Percentiles rank a stretch among this genome's conserved stretches.
These are phyloP conservation scores for Xylariales sp. DNA, from an alignment of 2,329 filamentous ascomycete species.

Conservation along the genomic window DNA sequence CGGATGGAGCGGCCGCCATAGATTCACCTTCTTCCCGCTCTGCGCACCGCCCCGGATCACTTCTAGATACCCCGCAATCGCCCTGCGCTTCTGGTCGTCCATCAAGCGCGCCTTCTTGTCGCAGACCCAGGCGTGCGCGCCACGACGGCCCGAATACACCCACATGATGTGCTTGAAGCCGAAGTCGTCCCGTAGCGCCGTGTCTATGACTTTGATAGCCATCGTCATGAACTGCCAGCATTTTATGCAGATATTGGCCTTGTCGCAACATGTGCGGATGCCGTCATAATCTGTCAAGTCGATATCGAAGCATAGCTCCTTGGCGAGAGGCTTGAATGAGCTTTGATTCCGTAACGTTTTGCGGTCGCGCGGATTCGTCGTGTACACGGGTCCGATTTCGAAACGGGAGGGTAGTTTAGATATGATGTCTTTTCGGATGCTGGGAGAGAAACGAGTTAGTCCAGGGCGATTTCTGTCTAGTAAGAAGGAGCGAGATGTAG, in stretches of 20 bases:
- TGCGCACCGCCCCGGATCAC: conserved; percentile 88
- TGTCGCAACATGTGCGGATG: conserved; percentile 92
- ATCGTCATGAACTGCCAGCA: conserved; percentile 99
- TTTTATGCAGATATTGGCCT: conserved; percentile 91
- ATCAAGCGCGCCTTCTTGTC: conserved; percentile 86
- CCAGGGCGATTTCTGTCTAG: no score
- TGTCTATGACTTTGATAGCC: conserved; percentile 93
- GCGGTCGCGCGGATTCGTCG: conserved; percentile 90
- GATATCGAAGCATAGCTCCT: conserved; percentile 98
- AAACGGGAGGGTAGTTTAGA: conserved; percentile 91
- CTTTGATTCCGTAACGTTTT: conserved; percentile 82
- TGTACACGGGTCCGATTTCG: conserved; percentile 98
- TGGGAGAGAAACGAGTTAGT: conserved; percentile 50
- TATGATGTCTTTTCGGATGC: conserved; percentile 90
- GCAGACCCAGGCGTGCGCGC: conserved; percentile 98
- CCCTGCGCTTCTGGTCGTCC: conserved; percentile 85
- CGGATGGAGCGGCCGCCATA: conserved; percentile 87
- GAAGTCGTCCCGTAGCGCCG: conserved; percentile 90
- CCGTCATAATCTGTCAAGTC: conserved; percentile 99
- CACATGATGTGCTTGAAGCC: conserved; percentile 97
- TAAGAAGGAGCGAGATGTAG: not conserved
- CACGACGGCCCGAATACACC: conserved; percentile 97
- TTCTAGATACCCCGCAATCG: conserved; percentile 90
- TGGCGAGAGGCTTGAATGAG: conserved; percentile 86
- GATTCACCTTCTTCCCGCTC: conserved; percentile 86